phyloP scores from a whole-genome alignment of 2,329 filamentous ascomycete species.

The Pseudogymnoascus sp. region DNA sequence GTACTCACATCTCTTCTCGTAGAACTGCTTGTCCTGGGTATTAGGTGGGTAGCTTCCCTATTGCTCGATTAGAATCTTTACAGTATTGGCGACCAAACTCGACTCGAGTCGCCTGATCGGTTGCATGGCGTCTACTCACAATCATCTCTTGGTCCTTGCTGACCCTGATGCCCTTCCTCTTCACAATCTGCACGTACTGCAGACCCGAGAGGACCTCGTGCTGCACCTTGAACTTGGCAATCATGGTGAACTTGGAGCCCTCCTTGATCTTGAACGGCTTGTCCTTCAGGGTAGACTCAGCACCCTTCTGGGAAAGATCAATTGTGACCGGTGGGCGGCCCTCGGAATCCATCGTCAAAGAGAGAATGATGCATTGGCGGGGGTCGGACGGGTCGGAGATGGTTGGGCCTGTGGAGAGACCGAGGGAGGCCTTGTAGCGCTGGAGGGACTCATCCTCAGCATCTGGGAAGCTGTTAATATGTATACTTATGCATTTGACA shows the following conservation, averaged over 20 bases:
- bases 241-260: constrained; percentile 88
- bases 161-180: constrained; percentile 76
- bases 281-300: constrained; percentile 71
- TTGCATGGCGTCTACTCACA: constrained; percentile 46
- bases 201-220: constrained; percentile 91
- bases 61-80: background rate
- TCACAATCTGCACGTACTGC: constrained; percentile 92
- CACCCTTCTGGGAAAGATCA: constrained; percentile 68
- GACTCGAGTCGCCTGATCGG: background rate
- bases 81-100: background rate
- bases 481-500: background rate
- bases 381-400: constrained; percentile 72
- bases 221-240: constrained; percentile 88
- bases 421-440: constrained; percentile 95
- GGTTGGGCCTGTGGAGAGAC: constrained; percentile 64
- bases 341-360: constrained; percentile 77
- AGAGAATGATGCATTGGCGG: constrained; percentile 87
- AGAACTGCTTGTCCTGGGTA: constrained; percentile 76
- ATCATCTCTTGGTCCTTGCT: constrained; percentile 98
- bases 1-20: constrained; percentile 83
- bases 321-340: constrained; percentile 82
- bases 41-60: constrained; percentile 90
- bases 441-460: constrained; percentile 85
- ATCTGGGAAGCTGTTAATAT: constrained; percentile 29
- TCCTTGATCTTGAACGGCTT: constrained; percentile 98